Evolutionary conservation across 2,329 filamentous ascomycete species (phyloP).

Genomic region (Talaromyces islandicus): DNA sequence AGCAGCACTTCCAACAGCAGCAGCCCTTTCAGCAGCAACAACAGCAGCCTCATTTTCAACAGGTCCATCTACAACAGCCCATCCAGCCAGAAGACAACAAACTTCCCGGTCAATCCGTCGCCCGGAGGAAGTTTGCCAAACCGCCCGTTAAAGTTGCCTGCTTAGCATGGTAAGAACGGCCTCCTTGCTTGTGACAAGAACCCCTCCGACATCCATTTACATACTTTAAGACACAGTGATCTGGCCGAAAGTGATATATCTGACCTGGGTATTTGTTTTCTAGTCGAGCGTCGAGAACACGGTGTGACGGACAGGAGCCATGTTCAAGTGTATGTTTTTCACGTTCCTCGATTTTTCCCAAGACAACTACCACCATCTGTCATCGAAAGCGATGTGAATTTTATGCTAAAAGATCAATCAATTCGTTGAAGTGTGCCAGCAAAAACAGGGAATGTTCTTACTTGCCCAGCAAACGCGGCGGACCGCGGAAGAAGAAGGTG

Average conservation of each 20-base stretch:
- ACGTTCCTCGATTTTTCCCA: background rate
- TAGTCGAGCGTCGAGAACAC: constrained; percentile 38
- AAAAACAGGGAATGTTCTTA: constrained; percentile 38
- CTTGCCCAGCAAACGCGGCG: constrained; percentile 38
- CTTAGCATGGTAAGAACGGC: constrained; percentile 33
- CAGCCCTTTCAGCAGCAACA: constrained; percentile 5
- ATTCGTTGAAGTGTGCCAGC: constrained; percentile 28
- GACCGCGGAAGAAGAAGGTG: constrained; percentile 37
- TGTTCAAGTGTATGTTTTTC: constrained; percentile 35
- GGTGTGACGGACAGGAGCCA: constrained; percentile 39
- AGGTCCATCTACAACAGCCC: background rate
- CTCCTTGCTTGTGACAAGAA: background rate
- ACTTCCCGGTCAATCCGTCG: constrained; percentile 21
- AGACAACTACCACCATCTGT: background rate
- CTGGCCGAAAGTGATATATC: background rate
- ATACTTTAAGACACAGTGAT: constrained; percentile 5
- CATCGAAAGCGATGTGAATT: background rate
- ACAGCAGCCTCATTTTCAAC: background rate
- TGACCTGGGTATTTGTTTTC: constrained; percentile 4
- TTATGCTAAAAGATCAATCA: constrained; percentile 8
- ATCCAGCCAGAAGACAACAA: background rate
- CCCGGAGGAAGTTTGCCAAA: constrained; percentile 40
- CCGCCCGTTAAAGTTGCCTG: constrained; percentile 41
- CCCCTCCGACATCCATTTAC: background rate
- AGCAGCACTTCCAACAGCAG: constrained; percentile 5